Conservation (phyloP, 257 asterid species). For the Solanum chiquidenum region DNA sequence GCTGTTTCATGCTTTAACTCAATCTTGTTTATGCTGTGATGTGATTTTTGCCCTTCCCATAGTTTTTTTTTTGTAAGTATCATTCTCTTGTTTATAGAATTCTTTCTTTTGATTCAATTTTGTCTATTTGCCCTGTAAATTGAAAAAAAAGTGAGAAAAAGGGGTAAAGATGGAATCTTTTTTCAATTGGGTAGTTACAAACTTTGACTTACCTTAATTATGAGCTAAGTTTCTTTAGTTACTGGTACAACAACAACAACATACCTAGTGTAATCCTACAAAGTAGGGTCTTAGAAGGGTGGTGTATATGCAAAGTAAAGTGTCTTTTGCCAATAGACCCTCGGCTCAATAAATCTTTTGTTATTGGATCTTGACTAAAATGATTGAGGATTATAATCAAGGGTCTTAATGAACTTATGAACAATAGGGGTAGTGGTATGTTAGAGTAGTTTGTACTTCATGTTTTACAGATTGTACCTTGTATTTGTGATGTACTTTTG, state of each 20-base stretch:
- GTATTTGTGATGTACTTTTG: not conserved
- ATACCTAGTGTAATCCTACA: too few species aligned
- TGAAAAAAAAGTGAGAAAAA: not conserved
- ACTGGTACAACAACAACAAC: not conserved
- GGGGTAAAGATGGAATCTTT: not conserved
- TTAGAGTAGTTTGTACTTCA: not conserved
- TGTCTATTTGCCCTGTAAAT: not conserved
- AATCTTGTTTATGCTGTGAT: not conserved
- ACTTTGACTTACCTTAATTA: not conserved
- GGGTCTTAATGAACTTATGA: not conserved
- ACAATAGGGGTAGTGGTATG: not conserved
- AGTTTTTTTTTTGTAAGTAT: not conserved
- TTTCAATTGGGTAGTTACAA: not conserved
- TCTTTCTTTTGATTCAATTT: not conserved
- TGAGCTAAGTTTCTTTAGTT: not conserved
- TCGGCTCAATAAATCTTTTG: not conserved
- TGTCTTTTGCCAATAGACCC: not conserved
- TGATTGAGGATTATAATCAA: not conserved
- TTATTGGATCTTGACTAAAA: not conserved
- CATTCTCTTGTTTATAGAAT: not conserved
- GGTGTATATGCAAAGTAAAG: not conserved
- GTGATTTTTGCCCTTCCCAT: not conserved
- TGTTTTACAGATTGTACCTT: not conserved
- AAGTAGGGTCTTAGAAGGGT: not conserved
- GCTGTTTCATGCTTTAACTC: not conserved